Base-by-base conservation (phyloP, 495 filamentous ascomycete species). In the Penicillium fimorum region DNA sequence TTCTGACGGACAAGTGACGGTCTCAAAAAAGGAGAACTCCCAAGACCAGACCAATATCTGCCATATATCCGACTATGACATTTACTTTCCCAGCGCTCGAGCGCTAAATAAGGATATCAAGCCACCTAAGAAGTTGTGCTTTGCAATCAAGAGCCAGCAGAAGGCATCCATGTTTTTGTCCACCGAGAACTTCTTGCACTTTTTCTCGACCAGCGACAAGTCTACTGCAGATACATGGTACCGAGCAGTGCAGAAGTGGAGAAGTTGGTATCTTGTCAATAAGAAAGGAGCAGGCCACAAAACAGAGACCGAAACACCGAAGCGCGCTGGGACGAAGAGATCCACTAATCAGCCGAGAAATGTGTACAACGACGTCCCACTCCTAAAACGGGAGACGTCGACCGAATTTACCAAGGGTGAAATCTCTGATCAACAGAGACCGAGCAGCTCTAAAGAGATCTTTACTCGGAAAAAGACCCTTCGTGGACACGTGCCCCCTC, bases 11-110 rank as follows among this genome's bases (percentile, higher is more conserved):
- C 90, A 95, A 69, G 74, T 98, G 11, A 69, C 83, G 9, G 74
- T 87, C 18, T 79, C 89, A 33, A 96, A 94, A 68, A 92, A 89
- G 59, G 68, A 75, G 51, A 59, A 64, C 10, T 59, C 61, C 4
- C 78, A 82, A 41, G 88, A 96, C 47, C 66, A 73, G 10, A 69
- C 77, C 0, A 87, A 83, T 57, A 76, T 94, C 30, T 97, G 95
- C 66, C 90, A 96, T 69, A 70, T 98, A 13, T 90, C 92, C 10
- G 94, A 97, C 68, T 98, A 93, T 62, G 94, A 98, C 61, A 88
- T 96, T 40, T 96, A 96, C 70, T 82, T 78, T 8, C 87, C 90
- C 10, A 87, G 82, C 4, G 77, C 84, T 38, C 79, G 82, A 13
- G 82, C 88, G 35, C 72, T 83, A 50, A 82, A 82, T 38, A 81